A percentile compares a stretch with the other conserved stretches of the same genome.
These are phyloP conservation scores for Colletotrichum kahawae DNA, from an alignment of 2,329 filamentous ascomycete genomes.

Conservation along the genomic window DNA sequence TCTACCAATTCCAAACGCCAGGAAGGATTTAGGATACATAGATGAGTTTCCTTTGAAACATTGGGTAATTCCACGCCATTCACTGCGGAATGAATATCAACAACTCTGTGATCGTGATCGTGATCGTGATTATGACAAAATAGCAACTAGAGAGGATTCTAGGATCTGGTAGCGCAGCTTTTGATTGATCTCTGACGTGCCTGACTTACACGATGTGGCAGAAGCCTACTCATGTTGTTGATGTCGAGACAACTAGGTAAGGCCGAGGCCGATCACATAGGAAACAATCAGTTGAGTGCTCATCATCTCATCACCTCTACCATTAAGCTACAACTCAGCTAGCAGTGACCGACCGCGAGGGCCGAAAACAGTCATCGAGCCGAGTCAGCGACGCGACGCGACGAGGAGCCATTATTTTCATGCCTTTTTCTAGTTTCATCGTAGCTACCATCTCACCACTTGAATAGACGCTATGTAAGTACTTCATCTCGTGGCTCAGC, in stretches of 20 bases:
- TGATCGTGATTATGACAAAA: background rate
- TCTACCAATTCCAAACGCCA: background rate
- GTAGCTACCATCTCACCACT: background rate
- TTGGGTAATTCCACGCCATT: background rate
- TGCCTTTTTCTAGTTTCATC: background rate
- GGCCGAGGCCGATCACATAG: background rate
- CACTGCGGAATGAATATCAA: background rate
- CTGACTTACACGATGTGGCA: background rate
- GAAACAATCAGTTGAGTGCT: background rate
- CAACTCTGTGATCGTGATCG: background rate
- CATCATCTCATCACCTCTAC: background rate
- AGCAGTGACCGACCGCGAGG: background rate
- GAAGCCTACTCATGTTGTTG: background rate
- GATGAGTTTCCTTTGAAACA: background rate
- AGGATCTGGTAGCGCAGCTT: background rate
- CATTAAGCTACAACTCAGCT: background rate
- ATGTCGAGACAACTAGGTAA: background rate
- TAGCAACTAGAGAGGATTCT: background rate
- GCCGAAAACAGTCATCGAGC: background rate
- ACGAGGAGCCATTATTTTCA: background rate
- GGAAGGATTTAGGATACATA: background rate
- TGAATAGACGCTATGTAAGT: background rate
- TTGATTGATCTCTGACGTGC: background rate
- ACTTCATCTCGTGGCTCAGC: background rate
- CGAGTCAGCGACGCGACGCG: background rate